Conservation (phyloP, 768 basidiomycete species). For the Tephrocybe sp. region DNA sequence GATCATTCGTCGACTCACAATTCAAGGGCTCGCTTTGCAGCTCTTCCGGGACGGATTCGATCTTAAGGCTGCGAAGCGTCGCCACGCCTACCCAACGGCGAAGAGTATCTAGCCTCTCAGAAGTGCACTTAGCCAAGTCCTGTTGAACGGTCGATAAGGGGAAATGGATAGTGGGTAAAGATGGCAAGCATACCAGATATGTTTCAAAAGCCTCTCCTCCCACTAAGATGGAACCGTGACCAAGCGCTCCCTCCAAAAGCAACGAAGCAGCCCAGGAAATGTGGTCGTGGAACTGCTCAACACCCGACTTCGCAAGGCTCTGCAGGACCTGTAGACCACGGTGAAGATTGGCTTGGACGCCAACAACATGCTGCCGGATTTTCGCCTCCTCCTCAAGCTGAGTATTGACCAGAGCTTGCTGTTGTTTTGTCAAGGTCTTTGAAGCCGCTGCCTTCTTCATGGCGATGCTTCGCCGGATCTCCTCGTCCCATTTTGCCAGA, state of each 20-base stretch:
- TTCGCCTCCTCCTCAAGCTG: conserved; percentile 80
- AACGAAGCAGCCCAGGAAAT: conserved; percentile 57
- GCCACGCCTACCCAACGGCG: conserved; percentile 80
- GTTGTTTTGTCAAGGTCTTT: conserved; percentile 72
- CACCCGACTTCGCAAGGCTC: conserved; percentile 51
- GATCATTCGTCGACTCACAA: conserved; percentile 33
- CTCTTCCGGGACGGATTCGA: conserved; percentile 67
- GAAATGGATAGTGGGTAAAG: neutral
- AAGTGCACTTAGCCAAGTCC: conserved; percentile 70
- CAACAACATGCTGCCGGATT: conserved; percentile 57
- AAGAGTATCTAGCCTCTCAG: conserved; percentile 68
- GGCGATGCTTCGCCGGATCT: conserved; percentile 82
- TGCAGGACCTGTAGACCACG: conserved; percentile 71
- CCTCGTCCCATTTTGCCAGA: conserved; percentile 93
- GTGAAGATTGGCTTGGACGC: conserved; percentile 50
- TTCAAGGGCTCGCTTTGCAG: conserved; percentile 69
- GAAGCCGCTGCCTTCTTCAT: conserved; percentile 64
- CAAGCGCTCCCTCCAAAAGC: conserved; percentile 64
- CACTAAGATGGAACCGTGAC: conserved; percentile 58
- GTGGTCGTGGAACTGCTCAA: conserved; percentile 51
- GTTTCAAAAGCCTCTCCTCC: conserved; percentile 65
- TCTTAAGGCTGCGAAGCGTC: conserved; percentile 69
- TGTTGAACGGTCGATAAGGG: conserved; percentile 23
- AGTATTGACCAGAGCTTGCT: conserved; percentile 76
- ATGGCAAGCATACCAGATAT: conserved; percentile 61